Conservation (phyloP, 495 filamentous ascomycete species). For the Staphylotrichum tortipilum region DNA sequence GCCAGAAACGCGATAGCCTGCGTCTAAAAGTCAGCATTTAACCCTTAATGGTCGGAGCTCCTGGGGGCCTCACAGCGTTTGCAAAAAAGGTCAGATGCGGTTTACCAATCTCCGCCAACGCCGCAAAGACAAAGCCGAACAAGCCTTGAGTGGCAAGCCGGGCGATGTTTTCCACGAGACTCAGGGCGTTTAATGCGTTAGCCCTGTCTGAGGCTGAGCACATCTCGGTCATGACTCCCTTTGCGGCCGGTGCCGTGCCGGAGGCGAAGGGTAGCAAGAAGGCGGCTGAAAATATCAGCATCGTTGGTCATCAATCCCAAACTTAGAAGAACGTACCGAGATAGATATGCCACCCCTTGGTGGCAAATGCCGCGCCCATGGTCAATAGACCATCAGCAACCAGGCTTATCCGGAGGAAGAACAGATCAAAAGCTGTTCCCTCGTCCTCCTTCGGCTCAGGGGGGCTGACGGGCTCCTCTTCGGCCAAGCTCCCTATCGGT, state of each 20-base stretch:
- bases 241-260: conserved; percentile 47
- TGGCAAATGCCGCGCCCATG: conserved; percentile 41
- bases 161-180: conserved; percentile 47
- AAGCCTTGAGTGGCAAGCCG: conserved; percentile 42
- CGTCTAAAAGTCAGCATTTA: not conserved
- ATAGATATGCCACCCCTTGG: conserved; percentile 47
- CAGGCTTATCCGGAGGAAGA: conserved; percentile 46
- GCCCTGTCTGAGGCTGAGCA: conserved; percentile 36
- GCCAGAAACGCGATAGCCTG: conserved; percentile 35
- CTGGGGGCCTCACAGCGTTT: conserved; percentile 39
- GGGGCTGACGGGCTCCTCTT: conserved; percentile 32
- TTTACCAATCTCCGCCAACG: conserved; percentile 39
- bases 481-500: conserved; percentile 31
- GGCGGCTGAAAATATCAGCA: conserved; percentile 21
- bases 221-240: conserved; percentile 51
- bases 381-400: conserved; percentile 46
- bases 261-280: conserved; percentile 47
- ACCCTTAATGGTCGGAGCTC: too few relatives aligned
- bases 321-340: conserved; percentile 23
- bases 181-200: conserved; percentile 49
- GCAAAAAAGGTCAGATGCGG: conserved; percentile 44
- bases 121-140: conserved; percentile 47
- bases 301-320: not conserved
- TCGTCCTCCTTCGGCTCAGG: conserved; percentile 24
- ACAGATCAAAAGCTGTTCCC: conserved; percentile 43